These are phyloP conservation scores for Zoysia pacifica DNA, from an alignment of 176 grass and related monocot species.

Conservation along the genomic window DNA sequence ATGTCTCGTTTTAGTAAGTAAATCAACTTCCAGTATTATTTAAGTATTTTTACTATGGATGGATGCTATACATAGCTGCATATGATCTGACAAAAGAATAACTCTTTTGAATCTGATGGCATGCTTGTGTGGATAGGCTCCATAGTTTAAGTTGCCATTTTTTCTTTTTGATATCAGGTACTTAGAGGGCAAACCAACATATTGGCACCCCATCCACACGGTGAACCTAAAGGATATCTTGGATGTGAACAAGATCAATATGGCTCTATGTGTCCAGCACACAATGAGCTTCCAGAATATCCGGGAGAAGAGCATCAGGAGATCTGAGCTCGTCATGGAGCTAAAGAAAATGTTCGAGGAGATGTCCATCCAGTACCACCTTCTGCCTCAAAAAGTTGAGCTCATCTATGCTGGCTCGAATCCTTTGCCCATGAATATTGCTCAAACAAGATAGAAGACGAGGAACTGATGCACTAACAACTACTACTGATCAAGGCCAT, in stretches of 20 bases:
- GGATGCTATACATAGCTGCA: not conserved
- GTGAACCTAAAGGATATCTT: conserved; percentile 81
- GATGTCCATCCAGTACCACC: conserved; percentile 57
- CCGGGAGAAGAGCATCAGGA: conserved; percentile 69
- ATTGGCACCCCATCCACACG: conserved; percentile 74
- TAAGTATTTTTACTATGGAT: not conserved
- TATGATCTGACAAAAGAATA: not conserved
- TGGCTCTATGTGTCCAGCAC: conserved; percentile 68
- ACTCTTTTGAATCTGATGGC: not conserved
- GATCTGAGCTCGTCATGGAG: conserved; percentile 80
- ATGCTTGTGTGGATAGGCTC: not conserved
- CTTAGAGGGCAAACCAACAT: conserved; percentile 85
- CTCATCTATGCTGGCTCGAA: conserved; percentile 55
- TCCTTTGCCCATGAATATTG: conserved; percentile 49
- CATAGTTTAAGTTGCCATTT: not conserved
- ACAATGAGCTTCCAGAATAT: conserved; percentile 98
- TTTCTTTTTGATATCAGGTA: conserved; percentile 54
- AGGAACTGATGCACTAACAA: conserved; percentile 8
- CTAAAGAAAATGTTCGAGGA: conserved; percentile 94
- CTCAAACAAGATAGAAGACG: conserved; percentile 38
- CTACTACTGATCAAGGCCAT: not conserved
- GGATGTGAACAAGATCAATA: conserved; percentile 88
- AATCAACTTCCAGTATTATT: not conserved
- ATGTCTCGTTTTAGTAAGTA: not conserved
- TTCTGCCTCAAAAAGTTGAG: conserved; percentile 75